Evolutionary conservation across 331 rosid species (phyloP).

Genomic region (Erythrophleum ivorense): DNA sequence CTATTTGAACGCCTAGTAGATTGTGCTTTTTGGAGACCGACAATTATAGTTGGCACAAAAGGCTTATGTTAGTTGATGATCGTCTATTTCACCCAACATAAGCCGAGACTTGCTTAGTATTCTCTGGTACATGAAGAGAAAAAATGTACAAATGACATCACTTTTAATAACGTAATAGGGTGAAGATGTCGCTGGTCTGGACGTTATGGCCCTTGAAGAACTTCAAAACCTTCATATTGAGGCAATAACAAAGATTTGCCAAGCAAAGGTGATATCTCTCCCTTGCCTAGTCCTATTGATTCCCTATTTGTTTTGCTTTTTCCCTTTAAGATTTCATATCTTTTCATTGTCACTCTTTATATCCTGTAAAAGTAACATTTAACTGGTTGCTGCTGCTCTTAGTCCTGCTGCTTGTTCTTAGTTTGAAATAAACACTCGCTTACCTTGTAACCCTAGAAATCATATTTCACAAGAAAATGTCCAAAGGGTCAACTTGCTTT

Average conservation of each 20-base stretch:
- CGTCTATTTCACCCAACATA: background rate
- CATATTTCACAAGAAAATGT: background rate
- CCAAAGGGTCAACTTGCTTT: background rate
- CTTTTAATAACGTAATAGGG: conserved; percentile 47
- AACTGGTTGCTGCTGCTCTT: background rate
- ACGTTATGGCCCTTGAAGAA: conserved; percentile 66
- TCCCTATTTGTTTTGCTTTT: conserved; percentile 8
- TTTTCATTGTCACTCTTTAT: background rate
- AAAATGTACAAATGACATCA: conserved; percentile 29
- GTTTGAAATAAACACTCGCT: conserved; percentile 1
- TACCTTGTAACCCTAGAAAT: background rate
- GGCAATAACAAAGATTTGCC: conserved; percentile 81
- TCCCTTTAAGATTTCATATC: background rate
- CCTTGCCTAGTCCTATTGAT: background rate
- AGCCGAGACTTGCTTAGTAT: conserved; percentile 9
- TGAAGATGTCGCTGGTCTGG: conserved; percentile 66
- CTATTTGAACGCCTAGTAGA: background rate
- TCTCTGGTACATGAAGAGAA: background rate
- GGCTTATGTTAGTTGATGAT: background rate
- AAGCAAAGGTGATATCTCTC: conserved; percentile 61
- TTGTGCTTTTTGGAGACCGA: background rate
- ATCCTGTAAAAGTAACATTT: background rate
- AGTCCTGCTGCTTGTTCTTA: background rate
- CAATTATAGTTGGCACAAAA: conserved; percentile 19
- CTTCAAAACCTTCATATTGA: conserved; percentile 79